Percentiles rank a stretch among this genome's conserved stretches.
phyloP scores from a whole-genome alignment of 495 filamentous ascomycete genomes.

The Aspergillus conjunctus region DNA sequence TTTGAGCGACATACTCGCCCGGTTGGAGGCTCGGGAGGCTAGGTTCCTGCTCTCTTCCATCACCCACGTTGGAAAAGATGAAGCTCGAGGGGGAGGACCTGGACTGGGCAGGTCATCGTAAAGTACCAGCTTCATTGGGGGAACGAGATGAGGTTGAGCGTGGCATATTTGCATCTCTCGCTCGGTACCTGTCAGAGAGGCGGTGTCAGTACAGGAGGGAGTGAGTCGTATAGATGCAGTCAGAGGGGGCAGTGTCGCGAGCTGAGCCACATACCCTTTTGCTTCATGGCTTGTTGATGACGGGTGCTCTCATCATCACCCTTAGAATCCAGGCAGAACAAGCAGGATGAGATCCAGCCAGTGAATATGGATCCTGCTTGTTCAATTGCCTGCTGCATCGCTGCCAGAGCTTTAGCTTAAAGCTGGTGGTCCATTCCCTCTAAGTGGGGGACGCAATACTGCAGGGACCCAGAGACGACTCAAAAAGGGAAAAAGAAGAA shows the following conservation, averaged over 20 bases:
- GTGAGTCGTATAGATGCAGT: constrained; percentile 6
- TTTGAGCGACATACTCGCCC: constrained; percentile 53
- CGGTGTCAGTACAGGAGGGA: constrained; percentile 10
- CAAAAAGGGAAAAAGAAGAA: constrained; percentile 18
- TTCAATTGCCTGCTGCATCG: constrained; percentile 46
- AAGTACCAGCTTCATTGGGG: constrained; percentile 47
- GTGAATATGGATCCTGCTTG: constrained; percentile 47
- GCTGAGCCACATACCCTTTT: constrained; percentile 35
- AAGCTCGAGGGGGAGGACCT: constrained; percentile 32
- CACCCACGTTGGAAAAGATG: constrained; percentile 44
- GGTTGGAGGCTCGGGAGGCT: constrained; percentile 52
- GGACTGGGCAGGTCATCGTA: constrained; percentile 46
- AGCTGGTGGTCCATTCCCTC: constrained; percentile 36
- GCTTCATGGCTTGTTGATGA: constrained; percentile 28
- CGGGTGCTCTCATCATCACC: constrained; percentile 31
- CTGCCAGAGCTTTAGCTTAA: constrained; percentile 43
- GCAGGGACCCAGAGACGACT: constrained; percentile 5
- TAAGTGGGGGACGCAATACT: constrained; percentile 9
- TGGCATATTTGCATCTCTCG: constrained; percentile 53
- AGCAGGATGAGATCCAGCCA: constrained; percentile 49
- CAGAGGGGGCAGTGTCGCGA: too few relatives aligned
- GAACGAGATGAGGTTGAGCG: constrained; percentile 52
- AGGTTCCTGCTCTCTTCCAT: constrained; percentile 42
- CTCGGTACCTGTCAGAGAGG: constrained; percentile 33
- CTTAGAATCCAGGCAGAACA: constrained; percentile 35